Base-by-base conservation (phyloP, 1,284 basidiomycete genomes). In the Ganoderma meredithae region DNA sequence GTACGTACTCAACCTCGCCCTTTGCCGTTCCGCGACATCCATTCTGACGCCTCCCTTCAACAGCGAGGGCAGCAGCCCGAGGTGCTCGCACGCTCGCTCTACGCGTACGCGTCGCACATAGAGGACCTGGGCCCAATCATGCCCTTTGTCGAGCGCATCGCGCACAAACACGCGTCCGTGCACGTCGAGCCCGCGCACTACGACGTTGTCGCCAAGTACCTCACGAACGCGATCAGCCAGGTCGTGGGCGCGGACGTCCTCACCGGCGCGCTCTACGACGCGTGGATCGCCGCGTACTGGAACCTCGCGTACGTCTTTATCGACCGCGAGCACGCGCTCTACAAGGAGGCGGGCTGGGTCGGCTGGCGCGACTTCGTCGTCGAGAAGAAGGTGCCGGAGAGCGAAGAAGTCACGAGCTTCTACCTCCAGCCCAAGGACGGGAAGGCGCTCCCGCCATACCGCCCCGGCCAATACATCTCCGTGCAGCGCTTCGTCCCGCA, bases 201-300 rank as follows among this genome's bases (percentile, higher is more conserved):
- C 64, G 63, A 67, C 55, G 72, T 76, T 66, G 76, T 77, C 53
- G 75, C 71, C 13, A 70, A 67, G 63, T 61, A 75, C 63, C 74
- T 76, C 41, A 68, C 76, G 36, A 59, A 62, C 55, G 75, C 74
- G 36, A 74, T 77, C 64, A 65, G 67, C 17, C 62, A 74, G 56
- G 68, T 76, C 59, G 62, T 77, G 53, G 76, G 76, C 68, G 70
- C 71, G 62, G 73, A 66, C 65, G 64, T 68, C 62, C 61, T 68
- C 69, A 55, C 67, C 47, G 67, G 69, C 33, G 64, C 52, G 53
- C 69, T 76, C 27, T 71, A 73, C 67, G 71, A 75, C 66, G 76
- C 76, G 9, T 77, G 76, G 76, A 66, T 52, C 39, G 69, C 64
- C 40, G 76, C 75, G 1, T 77, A 77, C 70, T 75, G 74, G 76